Evolutionary conservation across 495 filamentous ascomycete genomes (phyloP), one percentile per base, ranked within the genome.

Genomic region (Penicillium paxilli): DNA sequence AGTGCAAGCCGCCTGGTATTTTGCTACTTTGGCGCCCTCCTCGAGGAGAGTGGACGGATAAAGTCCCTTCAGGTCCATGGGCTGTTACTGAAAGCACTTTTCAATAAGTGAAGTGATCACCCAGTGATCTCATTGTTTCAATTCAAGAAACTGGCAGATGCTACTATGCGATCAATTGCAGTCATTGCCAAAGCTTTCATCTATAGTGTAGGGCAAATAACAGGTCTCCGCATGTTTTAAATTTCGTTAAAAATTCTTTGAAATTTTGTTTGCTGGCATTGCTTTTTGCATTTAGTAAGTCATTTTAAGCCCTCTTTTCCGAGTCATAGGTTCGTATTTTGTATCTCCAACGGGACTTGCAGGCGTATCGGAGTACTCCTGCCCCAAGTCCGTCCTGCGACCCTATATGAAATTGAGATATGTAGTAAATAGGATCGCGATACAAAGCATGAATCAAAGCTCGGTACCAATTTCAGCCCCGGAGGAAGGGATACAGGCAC

Each of bases 11-110:
- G 17, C 63, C 58, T 21, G 54, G 32, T 5, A 65, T 60, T 47
- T 60, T 62, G 53, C 51, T 67, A 1, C 66, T 69, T 55, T 68
- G 66, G 60, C 63, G 66, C 24, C 69, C 69, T 1, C 58, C 63
- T n/a, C 49, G 60, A 22, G 68, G 68, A 6, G 60, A 62, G 26
- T 66, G 61, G 51, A 59, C 66, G 47, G 57, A 58, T 19, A 62
- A 56, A 12, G 57, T 55, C n/a, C 57, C 57, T 22, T 12, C 41
- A 38, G 50, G 50, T 22, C 50, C 50, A 21, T 52, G 50, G 50
- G 50, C 50, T 23, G 44, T 54, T 32, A 14, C 14, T 14, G 35
- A 38, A 16, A 38, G n/a, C 17, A 38, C 35, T n/a, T 19, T n/a
- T 38, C 35, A 38, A 38, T 7, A 16, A 37, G 9, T 11, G 4